Conservation (phyloP, 1,284 basidiomycete genomes). For the Phlebopus sp. region DNA sequence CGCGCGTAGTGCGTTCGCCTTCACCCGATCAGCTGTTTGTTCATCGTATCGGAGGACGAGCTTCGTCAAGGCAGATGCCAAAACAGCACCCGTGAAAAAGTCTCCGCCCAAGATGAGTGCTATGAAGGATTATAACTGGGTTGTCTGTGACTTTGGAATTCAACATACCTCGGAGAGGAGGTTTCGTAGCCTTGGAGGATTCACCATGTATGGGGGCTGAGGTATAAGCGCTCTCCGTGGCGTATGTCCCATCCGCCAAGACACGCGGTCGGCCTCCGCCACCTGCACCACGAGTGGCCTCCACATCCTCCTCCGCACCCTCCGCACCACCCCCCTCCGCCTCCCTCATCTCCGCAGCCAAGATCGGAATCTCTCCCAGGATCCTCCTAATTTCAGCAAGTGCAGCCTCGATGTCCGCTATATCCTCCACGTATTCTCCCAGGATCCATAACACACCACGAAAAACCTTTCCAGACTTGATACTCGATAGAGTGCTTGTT, state of each 20-base stretch:
- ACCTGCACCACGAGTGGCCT: slow-evolving; percentile 35
- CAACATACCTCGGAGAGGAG: slow-evolving; percentile 73
- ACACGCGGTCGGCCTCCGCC: slow-evolving; percentile 57
- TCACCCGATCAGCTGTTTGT: slow-evolving; percentile 52
- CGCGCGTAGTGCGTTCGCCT: slow-evolving; percentile 77
- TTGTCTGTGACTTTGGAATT: too few relatives aligned
- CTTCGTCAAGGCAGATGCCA: slow-evolving; percentile 89
- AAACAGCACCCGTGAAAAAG: slow-evolving; percentile 93
- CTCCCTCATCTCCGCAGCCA: slow-evolving; percentile 86
- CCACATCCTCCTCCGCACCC: slow-evolving; percentile 40
- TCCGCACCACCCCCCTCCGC: slow-evolving; percentile 51
- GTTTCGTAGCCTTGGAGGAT: slow-evolving; percentile 87
- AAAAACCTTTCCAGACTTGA: slow-evolving; percentile 98
- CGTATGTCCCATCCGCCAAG: slow-evolving; percentile 96
- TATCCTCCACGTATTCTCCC: slow-evolving; percentile 85
- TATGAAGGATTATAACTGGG: slow-evolving; percentile 25
- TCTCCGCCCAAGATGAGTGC: slow-evolving; percentile 93
- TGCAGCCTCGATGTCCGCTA: slow-evolving; percentile 65
- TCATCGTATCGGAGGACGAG: slow-evolving; percentile 83
- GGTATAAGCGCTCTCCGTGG: slow-evolving; percentile 92
- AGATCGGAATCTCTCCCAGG: slow-evolving; percentile 93
- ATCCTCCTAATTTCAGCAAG: slow-evolving; percentile 86
- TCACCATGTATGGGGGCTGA: slow-evolving; percentile 68
- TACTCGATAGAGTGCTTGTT: slow-evolving; percentile 79
- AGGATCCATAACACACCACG: slow-evolving; percentile 97